Evolutionary conservation across 2,329 filamentous ascomycete species (phyloP), one percentile per base, ranked within the genome.

Genomic region (Fusarium miscanthi): DNA sequence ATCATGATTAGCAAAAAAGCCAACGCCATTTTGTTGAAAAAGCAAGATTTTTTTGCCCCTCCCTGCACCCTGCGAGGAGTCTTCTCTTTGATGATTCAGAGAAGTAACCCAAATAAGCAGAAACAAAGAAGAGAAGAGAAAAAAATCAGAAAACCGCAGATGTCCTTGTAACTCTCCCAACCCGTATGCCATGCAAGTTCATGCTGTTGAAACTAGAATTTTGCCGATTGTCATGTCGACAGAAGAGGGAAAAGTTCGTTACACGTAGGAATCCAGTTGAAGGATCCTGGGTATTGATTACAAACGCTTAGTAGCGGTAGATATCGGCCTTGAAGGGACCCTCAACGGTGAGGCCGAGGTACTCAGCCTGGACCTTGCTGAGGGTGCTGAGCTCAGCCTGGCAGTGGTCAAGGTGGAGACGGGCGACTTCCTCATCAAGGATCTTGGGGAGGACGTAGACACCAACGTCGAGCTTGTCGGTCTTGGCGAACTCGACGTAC

Each of bases 401-500:
- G 89, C 94, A 92, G 89, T 98, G 96, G 75, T 87, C 90, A 78
- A 98, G 88, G 88, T 99, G 96, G 77, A 98, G 93, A 82, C 92
- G 90, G 82, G 96, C 96, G 81, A 99, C 96, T 87, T 98, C 94
- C 91, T 99, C 96, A 81, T 99, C 96, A 76, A 99, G 92, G 81
- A 97, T 94, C 94, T 99, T 99, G 85, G 96, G 96, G 63, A 79
- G 98, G 90, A 80, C 95, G 86, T 97, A 98, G 87, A 98, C 96
- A 80, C 95, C 93, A 77, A 97, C 87, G 65, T 93, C 90, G 82
- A 97, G 93, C 90, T 96, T 94, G 85, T 93, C 94, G 74, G 90
- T 90, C 89, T 95, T 94, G 87, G 93, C 94, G 84, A 97, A 99
- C 87, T 98, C 96, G 80, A 95, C 87, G 87, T 98, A 97, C 90